Conservation (phyloP, 2,329 filamentous ascomycete genomes). For the Ophiostoma ulmi region DNA sequence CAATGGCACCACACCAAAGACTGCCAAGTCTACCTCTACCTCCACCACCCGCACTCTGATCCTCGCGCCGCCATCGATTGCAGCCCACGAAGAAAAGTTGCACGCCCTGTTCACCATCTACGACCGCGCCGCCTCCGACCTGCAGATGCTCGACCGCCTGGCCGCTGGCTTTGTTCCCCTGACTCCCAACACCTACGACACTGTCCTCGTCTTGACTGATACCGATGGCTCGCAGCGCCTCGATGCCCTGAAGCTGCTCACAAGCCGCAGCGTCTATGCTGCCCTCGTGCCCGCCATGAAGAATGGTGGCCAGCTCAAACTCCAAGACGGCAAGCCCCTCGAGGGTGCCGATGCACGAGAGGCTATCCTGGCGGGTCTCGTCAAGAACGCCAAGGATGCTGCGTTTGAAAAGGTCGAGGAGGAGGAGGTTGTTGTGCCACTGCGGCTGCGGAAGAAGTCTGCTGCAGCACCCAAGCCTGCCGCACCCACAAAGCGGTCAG, state of each 20-base stretch:
- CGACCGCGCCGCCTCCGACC: constrained; percentile 72
- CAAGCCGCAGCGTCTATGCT: constrained; percentile 57
- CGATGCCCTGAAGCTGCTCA: constrained; percentile 61
- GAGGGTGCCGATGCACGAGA: constrained; percentile 58
- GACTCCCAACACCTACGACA: constrained; percentile 71
- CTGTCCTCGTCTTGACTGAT: constrained; percentile 78
- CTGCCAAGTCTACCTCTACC: neutral
- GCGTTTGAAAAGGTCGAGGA: constrained; percentile 71
- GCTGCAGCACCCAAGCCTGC: neutral
- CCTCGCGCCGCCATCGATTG: constrained; percentile 83
- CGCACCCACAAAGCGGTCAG: constrained; percentile 22
- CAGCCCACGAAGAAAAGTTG: constrained; percentile 75
- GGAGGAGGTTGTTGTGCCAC: constrained; percentile 52
- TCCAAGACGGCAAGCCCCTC: constrained; percentile 59
- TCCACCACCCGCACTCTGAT: constrained; percentile 27
- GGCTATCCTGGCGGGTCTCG: constrained; percentile 75
- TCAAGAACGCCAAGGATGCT: constrained; percentile 45
- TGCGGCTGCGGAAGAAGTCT: constrained; percentile 57
- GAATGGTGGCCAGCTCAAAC: constrained; percentile 60
- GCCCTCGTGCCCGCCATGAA: constrained; percentile 67
- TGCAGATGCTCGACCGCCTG: constrained; percentile 97
- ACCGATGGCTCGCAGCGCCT: constrained; percentile 55
- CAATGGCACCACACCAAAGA: neutral
- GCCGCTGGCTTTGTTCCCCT: constrained; percentile 74
- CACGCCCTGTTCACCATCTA: constrained; percentile 61